These are phyloP conservation scores for Argentina anserina DNA, from an alignment of 306 rosid species.

Conservation along the genomic window DNA sequence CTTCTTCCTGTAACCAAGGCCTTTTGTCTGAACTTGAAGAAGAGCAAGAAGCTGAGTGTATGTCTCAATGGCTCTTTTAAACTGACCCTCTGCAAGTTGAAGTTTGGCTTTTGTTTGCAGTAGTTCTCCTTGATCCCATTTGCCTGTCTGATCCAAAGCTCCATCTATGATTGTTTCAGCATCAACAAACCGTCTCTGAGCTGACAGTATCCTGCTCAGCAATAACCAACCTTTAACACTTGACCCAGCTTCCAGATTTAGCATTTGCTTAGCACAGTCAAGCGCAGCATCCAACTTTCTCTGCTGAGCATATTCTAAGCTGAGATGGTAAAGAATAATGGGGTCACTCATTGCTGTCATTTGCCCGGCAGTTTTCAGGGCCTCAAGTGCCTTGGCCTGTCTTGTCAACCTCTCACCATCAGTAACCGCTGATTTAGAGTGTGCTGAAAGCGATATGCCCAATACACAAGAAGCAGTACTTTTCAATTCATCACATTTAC, in stretches of 20 bases:
- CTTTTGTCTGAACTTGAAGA: constrained; percentile 80
- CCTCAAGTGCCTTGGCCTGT: constrained; percentile 65
- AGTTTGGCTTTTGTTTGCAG: constrained; percentile 85
- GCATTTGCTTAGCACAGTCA: constrained; percentile 49
- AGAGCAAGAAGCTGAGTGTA: constrained; percentile 66
- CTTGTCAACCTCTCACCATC: constrained; percentile 58
- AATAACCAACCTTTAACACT: constrained; percentile 69
- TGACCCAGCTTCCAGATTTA: constrained; percentile 66
- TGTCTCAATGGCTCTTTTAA: constrained; percentile 61
- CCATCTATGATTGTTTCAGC: constrained; percentile 65
- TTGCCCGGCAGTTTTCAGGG: constrained; percentile 57
- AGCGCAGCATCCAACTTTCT: constrained; percentile 75
- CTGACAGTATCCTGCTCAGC: constrained; percentile 73
- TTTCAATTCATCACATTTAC: constrained; percentile 57
- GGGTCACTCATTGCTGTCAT: constrained; percentile 62
- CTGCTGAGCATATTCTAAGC: constrained; percentile 72
- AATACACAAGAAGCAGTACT: constrained; percentile 60
- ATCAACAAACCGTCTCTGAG: constrained; percentile 63
- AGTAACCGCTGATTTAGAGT: constrained; percentile 51
- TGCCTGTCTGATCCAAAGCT: constrained; percentile 84
- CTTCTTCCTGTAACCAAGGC: constrained; percentile 46
- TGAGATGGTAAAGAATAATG: constrained; percentile 50
- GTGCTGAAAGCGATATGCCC: constrained; percentile 72
- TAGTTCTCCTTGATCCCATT: constrained; percentile 87
- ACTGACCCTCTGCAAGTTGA: constrained; percentile 63